A percentile compares a stretch with the other conserved stretches of the same genome.
Evolutionary conservation across 1,139 yeast species (phyloP).

Genomic region (Saccharomyces hybrid): DNA sequence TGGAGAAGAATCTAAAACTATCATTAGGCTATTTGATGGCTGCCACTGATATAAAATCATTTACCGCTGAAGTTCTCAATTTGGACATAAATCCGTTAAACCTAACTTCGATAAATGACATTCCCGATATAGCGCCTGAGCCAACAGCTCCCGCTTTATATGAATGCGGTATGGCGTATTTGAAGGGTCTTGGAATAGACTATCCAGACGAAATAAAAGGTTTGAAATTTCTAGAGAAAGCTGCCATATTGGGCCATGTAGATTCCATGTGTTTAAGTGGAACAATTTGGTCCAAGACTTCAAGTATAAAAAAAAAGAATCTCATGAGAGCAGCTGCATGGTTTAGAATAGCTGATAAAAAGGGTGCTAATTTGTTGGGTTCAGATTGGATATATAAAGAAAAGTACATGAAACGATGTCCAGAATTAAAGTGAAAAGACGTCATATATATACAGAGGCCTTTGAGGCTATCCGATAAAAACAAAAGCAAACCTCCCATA

Average conservation of each 20-base stretch:
- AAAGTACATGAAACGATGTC: conserved; percentile 38
- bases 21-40: conserved; percentile 56
- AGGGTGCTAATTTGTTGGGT: conserved; percentile 60
- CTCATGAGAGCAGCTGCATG: conserved; percentile 60
- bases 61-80: conserved; percentile 22
- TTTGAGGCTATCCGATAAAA: background rate
- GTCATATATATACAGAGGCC: background rate
- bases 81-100: conserved; percentile 32
- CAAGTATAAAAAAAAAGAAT: conserved; percentile 54
- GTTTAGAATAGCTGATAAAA: conserved; percentile 57
- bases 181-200: conserved; percentile 53
- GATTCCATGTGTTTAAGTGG: conserved; percentile 71
- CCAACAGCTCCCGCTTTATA: conserved; percentile 38
- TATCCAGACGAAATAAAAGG: conserved; percentile 51
- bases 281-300: conserved; percentile 54
- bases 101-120: conserved; percentile 16
- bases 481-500: background rate
- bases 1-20: conserved; percentile 47
- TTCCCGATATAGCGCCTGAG: conserved; percentile 26
- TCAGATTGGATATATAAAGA: conserved; percentile 75
- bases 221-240: conserved; percentile 51
- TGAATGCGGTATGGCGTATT: conserved; percentile 58
- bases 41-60: conserved; percentile 36
- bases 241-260: conserved; percentile 62
- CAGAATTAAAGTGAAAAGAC: background rate